Conservation (phyloP, 768 basidiomycete genomes). For the Xerocomus spinulosus region DNA sequence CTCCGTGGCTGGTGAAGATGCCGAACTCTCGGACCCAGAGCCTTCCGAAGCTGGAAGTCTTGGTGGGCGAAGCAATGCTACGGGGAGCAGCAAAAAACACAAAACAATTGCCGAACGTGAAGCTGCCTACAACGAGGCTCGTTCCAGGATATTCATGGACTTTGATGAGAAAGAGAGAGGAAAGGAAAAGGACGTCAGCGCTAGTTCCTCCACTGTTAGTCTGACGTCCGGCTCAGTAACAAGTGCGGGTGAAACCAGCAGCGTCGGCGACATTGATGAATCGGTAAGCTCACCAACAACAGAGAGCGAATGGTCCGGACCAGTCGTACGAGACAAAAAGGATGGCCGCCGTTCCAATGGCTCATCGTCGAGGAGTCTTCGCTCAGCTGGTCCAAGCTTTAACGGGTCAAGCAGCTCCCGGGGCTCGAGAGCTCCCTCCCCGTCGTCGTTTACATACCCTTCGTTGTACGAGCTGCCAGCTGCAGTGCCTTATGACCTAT, state of each 20-base stretch:
- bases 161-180: slow-evolving; percentile 68
- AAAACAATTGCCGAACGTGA: slow-evolving; percentile 83
- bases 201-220: slow-evolving; percentile 72
- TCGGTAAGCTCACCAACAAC: slow-evolving; percentile 67
- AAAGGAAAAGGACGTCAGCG: slow-evolving; percentile 67
- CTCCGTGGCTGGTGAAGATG: slow-evolving; percentile 71
- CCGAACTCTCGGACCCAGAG: slow-evolving; percentile 71
- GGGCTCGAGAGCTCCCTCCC: slow-evolving; percentile 69
- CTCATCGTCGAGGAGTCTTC: slow-evolving; percentile 58
- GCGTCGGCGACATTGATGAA: slow-evolving; percentile 63
- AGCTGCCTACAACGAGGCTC: slow-evolving; percentile 85
- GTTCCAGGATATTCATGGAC: slow-evolving; percentile 81
- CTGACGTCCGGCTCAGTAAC: slow-evolving; percentile 64
- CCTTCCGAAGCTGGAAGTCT: slow-evolving; percentile 78
- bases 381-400: slow-evolving; percentile 47
- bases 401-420: slow-evolving; percentile 60
- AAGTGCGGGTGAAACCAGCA: slow-evolving; percentile 53
- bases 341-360: slow-evolving; percentile 50
- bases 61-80: slow-evolving; percentile 62
- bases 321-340: slow-evolving; percentile 52
- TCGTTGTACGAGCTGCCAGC: slow-evolving; percentile 61
- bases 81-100: slow-evolving; percentile 59
- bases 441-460: slow-evolving; percentile 66
- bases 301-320: slow-evolving; percentile 77
- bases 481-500: slow-evolving; percentile 27